Evolutionary conservation across 2,329 filamentous ascomycete genomes (phyloP).

Genomic region (Nothopassalora personata): DNA sequence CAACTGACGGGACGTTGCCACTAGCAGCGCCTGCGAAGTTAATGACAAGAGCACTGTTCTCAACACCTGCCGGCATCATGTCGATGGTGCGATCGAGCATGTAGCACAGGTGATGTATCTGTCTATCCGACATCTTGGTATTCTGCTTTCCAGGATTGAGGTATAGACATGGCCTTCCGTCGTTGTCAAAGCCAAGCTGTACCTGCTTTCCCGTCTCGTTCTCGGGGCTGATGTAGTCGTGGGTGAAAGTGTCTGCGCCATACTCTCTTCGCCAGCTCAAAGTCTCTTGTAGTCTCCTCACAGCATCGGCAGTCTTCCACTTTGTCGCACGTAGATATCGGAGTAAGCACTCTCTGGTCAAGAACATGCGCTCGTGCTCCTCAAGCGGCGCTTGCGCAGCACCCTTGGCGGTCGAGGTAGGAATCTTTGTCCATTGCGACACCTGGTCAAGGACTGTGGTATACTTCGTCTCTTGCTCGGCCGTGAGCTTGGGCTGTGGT

Average conservation of each 20-base stretch:
- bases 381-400: constrained; percentile 59
- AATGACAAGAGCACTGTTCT: constrained; percentile 80
- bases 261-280: constrained; percentile 88
- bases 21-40: constrained; percentile 80
- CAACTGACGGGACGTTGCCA: constrained; percentile 69
- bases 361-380: constrained; percentile 78
- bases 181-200: constrained; percentile 78
- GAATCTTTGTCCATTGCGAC: constrained; percentile 65
- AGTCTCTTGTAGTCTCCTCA: constrained; percentile 73
- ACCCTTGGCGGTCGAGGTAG: constrained; percentile 56
- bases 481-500: constrained; percentile 56
- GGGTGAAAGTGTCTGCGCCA: constrained; percentile 69
- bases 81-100: constrained; percentile 91
- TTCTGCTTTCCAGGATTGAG: constrained; percentile 88
- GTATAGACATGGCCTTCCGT: constrained; percentile 83
- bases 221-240: constrained; percentile 85
- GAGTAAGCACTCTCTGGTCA: constrained; percentile 85
- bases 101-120: constrained; percentile 90
- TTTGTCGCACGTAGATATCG: constrained; percentile 92
- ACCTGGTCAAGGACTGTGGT: constrained; percentile 65
- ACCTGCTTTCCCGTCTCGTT: constrained; percentile 97
- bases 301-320: constrained; percentile 72
- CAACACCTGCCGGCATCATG: constrained; percentile 78
- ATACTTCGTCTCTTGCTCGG: constrained; percentile 79
- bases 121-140: constrained; percentile 76